Conservation (phyloP, 768 basidiomycete genomes). For the Arthromyces matolae region DNA sequence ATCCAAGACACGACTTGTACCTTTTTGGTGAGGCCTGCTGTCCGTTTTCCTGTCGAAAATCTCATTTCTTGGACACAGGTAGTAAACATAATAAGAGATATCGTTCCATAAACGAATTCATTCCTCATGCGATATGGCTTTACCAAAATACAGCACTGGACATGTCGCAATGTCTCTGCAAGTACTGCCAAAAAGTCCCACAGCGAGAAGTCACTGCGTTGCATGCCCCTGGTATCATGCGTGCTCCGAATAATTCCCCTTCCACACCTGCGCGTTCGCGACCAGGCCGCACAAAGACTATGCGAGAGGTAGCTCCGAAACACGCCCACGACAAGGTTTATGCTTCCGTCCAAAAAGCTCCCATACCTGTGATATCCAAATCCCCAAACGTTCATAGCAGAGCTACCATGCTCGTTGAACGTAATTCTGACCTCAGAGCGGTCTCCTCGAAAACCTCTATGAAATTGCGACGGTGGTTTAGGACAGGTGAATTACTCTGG, state of each 20-base stretch:
- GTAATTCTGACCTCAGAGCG: slow-evolving; percentile 61
- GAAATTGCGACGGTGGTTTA: slow-evolving; percentile 55
- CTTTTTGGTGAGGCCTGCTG: slow-evolving; percentile 55
- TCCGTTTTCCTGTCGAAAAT: neutral
- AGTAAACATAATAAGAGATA: slow-evolving; percentile 50
- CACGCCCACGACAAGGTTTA: slow-evolving; percentile 30
- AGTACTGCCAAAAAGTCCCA: slow-evolving; percentile 68
- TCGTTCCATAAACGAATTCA: slow-evolving; percentile 82
- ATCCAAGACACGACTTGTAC: slow-evolving; percentile 73
- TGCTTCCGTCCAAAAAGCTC: slow-evolving; percentile 38
- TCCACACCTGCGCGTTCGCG: slow-evolving; percentile 23
- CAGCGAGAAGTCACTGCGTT: slow-evolving; percentile 68
- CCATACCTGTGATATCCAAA: slow-evolving; percentile 26
- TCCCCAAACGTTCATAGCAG: slow-evolving; percentile 33
- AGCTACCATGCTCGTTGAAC: slow-evolving; percentile 54
- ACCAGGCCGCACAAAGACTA: slow-evolving; percentile 18
- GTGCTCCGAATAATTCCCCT: slow-evolving; percentile 21
- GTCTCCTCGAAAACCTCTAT: slow-evolving; percentile 42
- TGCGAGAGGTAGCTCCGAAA: slow-evolving; percentile 23
- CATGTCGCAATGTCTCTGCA: slow-evolving; percentile 60
- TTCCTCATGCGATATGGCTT: slow-evolving; percentile 82
- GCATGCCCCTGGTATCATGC: slow-evolving; percentile 38
- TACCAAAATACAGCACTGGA: slow-evolving; percentile 47
- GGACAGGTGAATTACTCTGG: slow-evolving; percentile 72
- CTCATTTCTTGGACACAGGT: too few relatives aligned